Base-by-base conservation (phyloP, 768 basidiomycete genomes). In the Myochromella boudieri region DNA sequence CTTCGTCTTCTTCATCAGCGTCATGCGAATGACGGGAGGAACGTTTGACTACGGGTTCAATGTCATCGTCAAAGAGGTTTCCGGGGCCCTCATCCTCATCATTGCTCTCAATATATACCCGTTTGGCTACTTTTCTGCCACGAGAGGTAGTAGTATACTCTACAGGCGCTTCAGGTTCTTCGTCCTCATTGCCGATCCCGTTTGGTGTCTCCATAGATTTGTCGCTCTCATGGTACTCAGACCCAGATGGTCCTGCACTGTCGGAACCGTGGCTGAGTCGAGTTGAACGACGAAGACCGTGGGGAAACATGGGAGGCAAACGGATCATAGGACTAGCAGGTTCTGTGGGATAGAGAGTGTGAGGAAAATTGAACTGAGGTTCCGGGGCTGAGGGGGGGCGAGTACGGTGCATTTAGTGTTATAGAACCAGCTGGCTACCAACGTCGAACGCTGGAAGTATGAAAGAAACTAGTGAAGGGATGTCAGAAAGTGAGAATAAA, bases 161-260 rank as follows among this genome's bases (percentile, higher is more conserved):
- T 8, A 62, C 42, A 3, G 57, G 57, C 40, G 41, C 42, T n/a
- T 39, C 43, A 27, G 61, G 56, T 26, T 74, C 69, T 7, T 66
- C 62, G 9, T 74, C 67, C 9, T 66, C 65, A 17, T 64, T 62
- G 9, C 57, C 58, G 20, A 60, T 53, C 38, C 61, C 62, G 15
- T 52, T 51, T 7, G 61, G 63, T 42, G 58, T 56, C 34, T 69
- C 64, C 44, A 68, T 62, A 3, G 72, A 74, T 53, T 70, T 71
- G 40, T 76, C 76, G 44, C 75, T 75, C 46, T 66, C 71, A 46
- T 72, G 68, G 56, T 78, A 80, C 57, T 77, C 75, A 3, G 76
- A 78, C 15, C 74, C 76, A 38, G 75, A 77, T 15, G 67, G 63
- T 0, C 62, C 68, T 2, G 46, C 46, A 32, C 66, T 61, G 18